These are phyloP conservation scores for Pestalotiopsis fici DNA, from an alignment of 2,329 filamentous ascomycete genomes.

Conservation along the genomic window DNA sequence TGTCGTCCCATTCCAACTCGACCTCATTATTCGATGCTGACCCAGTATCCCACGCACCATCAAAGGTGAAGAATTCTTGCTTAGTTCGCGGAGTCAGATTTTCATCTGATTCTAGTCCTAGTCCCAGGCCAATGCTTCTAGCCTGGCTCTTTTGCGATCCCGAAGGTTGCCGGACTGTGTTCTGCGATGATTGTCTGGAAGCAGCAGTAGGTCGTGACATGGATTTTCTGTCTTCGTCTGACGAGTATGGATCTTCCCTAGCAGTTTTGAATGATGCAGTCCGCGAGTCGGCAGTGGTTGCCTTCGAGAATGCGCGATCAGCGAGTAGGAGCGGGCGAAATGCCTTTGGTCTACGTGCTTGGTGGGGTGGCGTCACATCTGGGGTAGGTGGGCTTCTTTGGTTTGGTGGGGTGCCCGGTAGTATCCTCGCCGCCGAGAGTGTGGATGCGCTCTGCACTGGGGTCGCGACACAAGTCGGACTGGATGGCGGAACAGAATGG, in stretches of 20 bases:
- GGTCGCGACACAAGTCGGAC: constrained; percentile 38
- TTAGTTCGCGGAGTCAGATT: constrained; percentile 42
- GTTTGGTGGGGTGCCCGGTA: constrained; percentile 62
- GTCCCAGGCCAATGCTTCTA: constrained; percentile 41
- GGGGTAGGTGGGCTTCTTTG: constrained; percentile 73
- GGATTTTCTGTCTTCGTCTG: constrained; percentile 54
- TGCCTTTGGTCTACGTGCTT: constrained; percentile 41
- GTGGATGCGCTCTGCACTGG: constrained; percentile 39
- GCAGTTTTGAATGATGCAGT: constrained; percentile 75
- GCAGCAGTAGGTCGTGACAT: constrained; percentile 39
- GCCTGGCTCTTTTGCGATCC: constrained; percentile 31
- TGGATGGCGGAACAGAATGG: constrained; percentile 45
- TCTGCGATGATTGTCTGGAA: constrained; percentile 45
- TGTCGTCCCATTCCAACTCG: constrained; percentile 57
- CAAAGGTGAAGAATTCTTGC: constrained; percentile 55
- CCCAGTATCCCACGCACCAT: constrained; percentile 55
- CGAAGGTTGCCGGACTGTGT: constrained; percentile 39
- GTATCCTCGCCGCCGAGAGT: constrained; percentile 37
- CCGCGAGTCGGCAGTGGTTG: constrained; percentile 58
- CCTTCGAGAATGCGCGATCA: constrained; percentile 52
- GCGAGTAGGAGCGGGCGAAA: constrained; percentile 42
- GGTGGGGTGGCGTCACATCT: constrained; percentile 71
- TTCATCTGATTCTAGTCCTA: constrained; percentile 42
- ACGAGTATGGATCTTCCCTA: constrained; percentile 62
- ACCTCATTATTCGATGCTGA: constrained; percentile 40